Conservation (phyloP, 106 monocot species). For the Triglochin maritima region DNA sequence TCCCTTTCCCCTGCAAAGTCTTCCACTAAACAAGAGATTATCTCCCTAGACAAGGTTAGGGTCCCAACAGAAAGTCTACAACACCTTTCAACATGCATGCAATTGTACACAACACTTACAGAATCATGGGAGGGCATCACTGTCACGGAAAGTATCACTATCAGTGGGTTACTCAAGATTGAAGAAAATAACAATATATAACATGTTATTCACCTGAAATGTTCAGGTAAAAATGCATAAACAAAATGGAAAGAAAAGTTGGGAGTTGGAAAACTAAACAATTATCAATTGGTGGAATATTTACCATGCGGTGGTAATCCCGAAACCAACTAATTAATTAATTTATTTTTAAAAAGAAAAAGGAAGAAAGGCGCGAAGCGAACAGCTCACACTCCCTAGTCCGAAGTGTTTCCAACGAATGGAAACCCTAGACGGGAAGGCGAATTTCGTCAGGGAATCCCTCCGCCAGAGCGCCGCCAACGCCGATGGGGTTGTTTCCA, state of each 20-base stretch:
- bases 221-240: neutral
- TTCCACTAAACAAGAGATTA: no score
- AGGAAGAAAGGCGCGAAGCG: no score
- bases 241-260: no score
- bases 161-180: neutral
- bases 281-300: no score
- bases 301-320: no score
- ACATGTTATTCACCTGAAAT: neutral
- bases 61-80: slow-evolving; percentile 73
- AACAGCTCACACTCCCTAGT: no score
- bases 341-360: no score
- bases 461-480: slow-evolving; percentile 37
- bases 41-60: no score
- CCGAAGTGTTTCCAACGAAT: no score
- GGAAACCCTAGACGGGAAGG: slow-evolving; percentile 24
- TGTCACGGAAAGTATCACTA: slow-evolving; percentile 7
- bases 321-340: no score
- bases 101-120: slow-evolving; percentile 59
- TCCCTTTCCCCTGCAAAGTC: no score
- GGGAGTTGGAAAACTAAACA: no score
- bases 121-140: slow-evolving; percentile 91
- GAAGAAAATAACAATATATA: neutral
- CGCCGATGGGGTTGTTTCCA: slow-evolving; percentile 43
- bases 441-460: slow-evolving; percentile 29
- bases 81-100: slow-evolving; percentile 95